Base-by-base conservation (phyloP, 2,329 filamentous ascomycete genomes). In the Alternaria sp. region DNA sequence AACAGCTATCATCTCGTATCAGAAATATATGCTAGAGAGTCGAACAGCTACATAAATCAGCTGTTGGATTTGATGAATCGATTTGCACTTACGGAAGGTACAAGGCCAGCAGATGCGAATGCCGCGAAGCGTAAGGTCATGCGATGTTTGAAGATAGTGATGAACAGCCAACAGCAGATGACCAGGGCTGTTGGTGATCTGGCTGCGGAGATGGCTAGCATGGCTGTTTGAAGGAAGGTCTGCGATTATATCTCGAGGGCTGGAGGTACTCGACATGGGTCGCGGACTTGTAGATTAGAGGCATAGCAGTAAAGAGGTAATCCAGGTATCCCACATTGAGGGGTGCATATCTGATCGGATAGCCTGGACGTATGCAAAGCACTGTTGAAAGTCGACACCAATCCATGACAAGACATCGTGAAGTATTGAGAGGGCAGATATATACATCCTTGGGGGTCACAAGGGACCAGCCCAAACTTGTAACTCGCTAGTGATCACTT, bases 221-320 rank as follows among this genome's bases (percentile, higher is more conserved):
- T 53, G 51, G 26, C 14, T 28, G 30, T 34, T 2, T 43, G 11
- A 16, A 3, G 9, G 7, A n/a, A n/a, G 51, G 1, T 3, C 4
- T 3, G 3, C 3, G 20, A 6, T 16, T 3, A 18, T 7, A 24
- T 5, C 1, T 8, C 14, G 6, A 16, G n/a, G 22, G 1, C 36
- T 41, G 3, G 34, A 16, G 16, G 3, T 1, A 14, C n/a, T 14
- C 1, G 22, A 26, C 2, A 38, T 2, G 3, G 9, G 1, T 14
- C 0, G 6, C 9, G 11, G 4, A 4, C 1, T 28, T 9, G 9
- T 2, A 2, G 5, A 4, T 5, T 0, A 14, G 5, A 7, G 1
- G 12, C 1, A 16, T 26, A 12, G 8, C 32, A 38, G 8, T 14
- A 5, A 7, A 20, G 22, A 26, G 14, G 11, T 12, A 14, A 12